Conservation (phyloP, 75 land plant genomes). For the Picea glauca region DNA sequence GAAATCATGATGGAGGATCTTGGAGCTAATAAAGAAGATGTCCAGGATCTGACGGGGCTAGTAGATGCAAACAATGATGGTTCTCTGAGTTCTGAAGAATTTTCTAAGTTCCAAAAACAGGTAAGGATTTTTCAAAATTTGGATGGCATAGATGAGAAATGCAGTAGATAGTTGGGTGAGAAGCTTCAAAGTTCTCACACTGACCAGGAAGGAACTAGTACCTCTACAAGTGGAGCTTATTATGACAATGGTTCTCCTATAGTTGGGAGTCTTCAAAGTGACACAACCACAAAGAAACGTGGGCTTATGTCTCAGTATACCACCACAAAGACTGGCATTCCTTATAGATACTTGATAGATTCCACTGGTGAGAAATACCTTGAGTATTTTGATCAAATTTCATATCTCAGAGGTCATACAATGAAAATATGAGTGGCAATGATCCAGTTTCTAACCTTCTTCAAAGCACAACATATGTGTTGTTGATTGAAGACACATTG, state of each 20-base stretch:
- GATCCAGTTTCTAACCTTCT: neutral
- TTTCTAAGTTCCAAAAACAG: slow-evolving; percentile 71
- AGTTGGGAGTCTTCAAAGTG: no score
- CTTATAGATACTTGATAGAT: neutral
- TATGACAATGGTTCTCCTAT: no score
- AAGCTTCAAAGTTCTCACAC: neutral
- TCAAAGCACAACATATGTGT: neutral
- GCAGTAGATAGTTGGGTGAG: neutral
- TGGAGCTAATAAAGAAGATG: slow-evolving; percentile 80
- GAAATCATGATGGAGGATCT: slow-evolving; percentile 77
- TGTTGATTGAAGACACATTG: neutral
- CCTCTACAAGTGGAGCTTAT: no score
- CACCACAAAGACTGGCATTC: neutral
- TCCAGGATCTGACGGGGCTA: slow-evolving; percentile 74
- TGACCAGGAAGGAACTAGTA: no score
- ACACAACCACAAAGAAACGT: no score
- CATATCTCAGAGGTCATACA: neutral
- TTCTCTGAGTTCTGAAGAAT: slow-evolving; percentile 83
- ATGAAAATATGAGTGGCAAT: neutral
- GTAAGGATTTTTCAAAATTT: slow-evolving; percentile 43
- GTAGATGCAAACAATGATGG: slow-evolving; percentile 93
- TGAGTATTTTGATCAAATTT: neutral
- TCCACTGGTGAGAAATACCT: neutral
- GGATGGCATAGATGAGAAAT: no score
- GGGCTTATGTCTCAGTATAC: no score